Base-by-base conservation (phyloP, 805 yeast species). In the Allodekkera sacchari region DNA sequence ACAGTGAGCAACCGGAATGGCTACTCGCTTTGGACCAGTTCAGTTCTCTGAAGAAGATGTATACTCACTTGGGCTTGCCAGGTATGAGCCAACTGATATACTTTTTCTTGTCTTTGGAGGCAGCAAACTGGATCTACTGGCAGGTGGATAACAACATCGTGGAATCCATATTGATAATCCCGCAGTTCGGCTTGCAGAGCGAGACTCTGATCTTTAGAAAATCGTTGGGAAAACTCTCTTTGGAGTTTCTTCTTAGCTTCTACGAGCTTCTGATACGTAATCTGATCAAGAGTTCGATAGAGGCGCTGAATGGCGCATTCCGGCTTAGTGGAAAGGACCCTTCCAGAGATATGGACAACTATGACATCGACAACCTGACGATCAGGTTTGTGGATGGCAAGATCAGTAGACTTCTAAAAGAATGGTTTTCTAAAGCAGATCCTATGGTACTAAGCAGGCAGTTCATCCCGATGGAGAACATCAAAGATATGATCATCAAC, bases 401-500 rank as follows among this genome's bases (percentile, higher is more conserved):
- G 16, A 15, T 7, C 12, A 25, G 15, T 7, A 25, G 2, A 18
- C 20, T 16, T 21, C 22, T n/a, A 18, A 15, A 17, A 11, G 11
- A 20, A 20, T 8, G 22, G 22, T 11, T 20, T 9, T 8, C 11
- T 11, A 20, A 11, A 20, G 24, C 17, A 19, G 9, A 33, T 13
- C 17, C 32, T 10, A 17, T 35, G 10, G 28, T 37, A 5, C 16
- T 42, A 8, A 38, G 39, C 28, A 44, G 43, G 31, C 46, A 56
- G 18, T 79, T 83, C 48, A 64, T 79, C 8, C 79, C 87, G 0
- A 54, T 64, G 23, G 69, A 66, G 28, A 61, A 61, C 27, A 64
- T 83, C 31, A 65, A 70, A 4, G 89, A 82, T 50, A 52, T 83
- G 8, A 70, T 80, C 0, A 75, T 83, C 17, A 81, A 81, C 48